These are phyloP conservation scores for Talaromyces sp. DNA, from an alignment of 2,329 filamentous ascomycete species.

Conservation along the genomic window DNA sequence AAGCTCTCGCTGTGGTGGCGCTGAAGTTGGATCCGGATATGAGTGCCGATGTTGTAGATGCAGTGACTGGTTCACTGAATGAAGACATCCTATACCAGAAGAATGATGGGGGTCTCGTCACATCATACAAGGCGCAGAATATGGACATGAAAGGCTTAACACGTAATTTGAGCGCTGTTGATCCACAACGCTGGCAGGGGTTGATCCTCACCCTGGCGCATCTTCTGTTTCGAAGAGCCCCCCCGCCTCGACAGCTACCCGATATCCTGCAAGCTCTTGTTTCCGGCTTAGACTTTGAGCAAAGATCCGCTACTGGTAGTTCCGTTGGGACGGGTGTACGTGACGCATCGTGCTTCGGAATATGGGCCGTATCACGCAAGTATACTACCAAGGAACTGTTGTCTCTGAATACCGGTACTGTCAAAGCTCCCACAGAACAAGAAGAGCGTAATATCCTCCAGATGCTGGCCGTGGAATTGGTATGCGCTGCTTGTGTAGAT, in stretches of 20 bases:
- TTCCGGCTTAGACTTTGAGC: constrained; percentile 80
- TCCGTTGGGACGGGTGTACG: constrained; percentile 85
- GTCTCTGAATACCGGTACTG: constrained; percentile 45
- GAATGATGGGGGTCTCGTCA: constrained; percentile 36
- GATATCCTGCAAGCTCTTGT: constrained; percentile 72
- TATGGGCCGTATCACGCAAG: constrained; percentile 85
- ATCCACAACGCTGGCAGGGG: constrained; percentile 86
- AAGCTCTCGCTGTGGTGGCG: constrained; percentile 82
- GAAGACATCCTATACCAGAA: constrained; percentile 58
- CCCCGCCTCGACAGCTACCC: constrained; percentile 63
- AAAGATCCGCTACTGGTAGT: constrained; percentile 75
- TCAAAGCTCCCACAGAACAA: constrained; percentile 27
- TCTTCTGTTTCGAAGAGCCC: constrained; percentile 76
- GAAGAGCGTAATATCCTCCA: constrained; percentile 56
- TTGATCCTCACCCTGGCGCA: constrained; percentile 82
- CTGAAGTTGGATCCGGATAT: constrained; percentile 73
- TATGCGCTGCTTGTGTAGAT: constrained; percentile 78
- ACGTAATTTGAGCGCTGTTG: constrained; percentile 65
- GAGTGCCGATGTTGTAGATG: constrained; percentile 81
- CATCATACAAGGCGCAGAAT: constrained; percentile 29
- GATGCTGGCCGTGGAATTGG: constrained; percentile 71
- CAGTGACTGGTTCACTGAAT: constrained; percentile 65
- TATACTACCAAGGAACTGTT: constrained; percentile 77
- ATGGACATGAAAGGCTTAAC: constrained; percentile 37
- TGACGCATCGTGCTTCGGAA: constrained; percentile 91